phyloP scores from a whole-genome alignment of 2,329 filamentous ascomycete genomes.

The Fusarium pseudonygamai region DNA sequence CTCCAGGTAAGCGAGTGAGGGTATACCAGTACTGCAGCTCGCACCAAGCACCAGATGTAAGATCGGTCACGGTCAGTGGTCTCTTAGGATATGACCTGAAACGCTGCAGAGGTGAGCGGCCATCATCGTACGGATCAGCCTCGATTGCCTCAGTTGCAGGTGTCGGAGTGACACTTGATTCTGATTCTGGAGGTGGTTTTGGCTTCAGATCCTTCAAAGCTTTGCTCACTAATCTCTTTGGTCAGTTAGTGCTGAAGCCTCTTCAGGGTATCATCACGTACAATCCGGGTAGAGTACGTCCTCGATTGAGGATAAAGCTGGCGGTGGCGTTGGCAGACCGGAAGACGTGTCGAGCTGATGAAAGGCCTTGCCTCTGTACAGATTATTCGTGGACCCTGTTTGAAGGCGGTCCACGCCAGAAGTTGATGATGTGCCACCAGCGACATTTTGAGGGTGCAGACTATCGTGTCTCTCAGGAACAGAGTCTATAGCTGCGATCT shows the following conservation, averaged over 20 bases:
- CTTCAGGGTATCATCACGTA: conserved; percentile 49
- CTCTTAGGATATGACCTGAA: conserved; percentile 83
- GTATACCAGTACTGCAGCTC: conserved; percentile 94
- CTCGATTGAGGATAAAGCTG: conserved; percentile 26
- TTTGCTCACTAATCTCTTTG: conserved; percentile 70
- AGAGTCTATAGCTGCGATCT: conserved; percentile 34
- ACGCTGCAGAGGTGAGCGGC: conserved; percentile 72
- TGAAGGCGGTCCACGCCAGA: conserved; percentile 6
- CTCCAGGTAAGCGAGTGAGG: conserved; percentile 75
- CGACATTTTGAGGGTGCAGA: conserved; percentile 12
- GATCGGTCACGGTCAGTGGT: conserved; percentile 85
- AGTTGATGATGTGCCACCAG: neutral
- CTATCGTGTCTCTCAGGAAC: conserved; percentile 33
- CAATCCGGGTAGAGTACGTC: conserved; percentile 62
- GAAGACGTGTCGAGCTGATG: neutral
- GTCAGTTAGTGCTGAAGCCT: conserved; percentile 64
- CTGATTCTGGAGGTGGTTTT: conserved; percentile 17
- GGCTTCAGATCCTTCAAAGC: conserved; percentile 46
- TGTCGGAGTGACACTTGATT: conserved; percentile 20
- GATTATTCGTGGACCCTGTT: neutral
- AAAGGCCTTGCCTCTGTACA: conserved; percentile 12
- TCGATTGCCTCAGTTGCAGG: neutral
- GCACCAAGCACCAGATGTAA: conserved; percentile 93
- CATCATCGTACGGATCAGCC: conserved; percentile 44
- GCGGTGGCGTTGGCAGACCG: conserved; percentile 12